phyloP scores from a whole-genome alignment of 345 rosid species.

The Dovyalis caffra region DNA sequence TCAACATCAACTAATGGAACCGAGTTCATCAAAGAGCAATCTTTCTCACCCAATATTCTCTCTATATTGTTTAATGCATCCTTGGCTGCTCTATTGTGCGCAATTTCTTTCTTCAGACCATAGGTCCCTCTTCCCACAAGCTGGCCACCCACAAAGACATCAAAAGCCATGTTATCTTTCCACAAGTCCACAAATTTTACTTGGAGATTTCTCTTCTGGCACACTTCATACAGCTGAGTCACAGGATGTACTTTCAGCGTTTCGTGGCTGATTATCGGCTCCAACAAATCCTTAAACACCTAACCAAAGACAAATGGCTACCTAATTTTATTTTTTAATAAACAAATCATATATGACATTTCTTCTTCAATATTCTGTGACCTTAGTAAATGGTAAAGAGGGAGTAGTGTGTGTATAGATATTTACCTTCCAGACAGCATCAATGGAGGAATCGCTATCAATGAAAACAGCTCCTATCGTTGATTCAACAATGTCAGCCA shows the following conservation, averaged over 20 bases:
- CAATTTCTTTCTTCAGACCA: conserved; percentile 50
- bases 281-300: conserved; percentile 54
- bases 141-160: conserved; percentile 38
- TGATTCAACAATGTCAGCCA: conserved; percentile 66
- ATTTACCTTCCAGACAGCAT: conserved; percentile 51
- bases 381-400: background rate
- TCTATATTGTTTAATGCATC: conserved; percentile 48
- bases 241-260: conserved; percentile 44
- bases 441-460: conserved; percentile 37
- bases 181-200: conserved; percentile 46
- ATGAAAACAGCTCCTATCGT: conserved; percentile 52
- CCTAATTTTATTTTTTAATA: too few species aligned
- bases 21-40: background rate
- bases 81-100: conserved; percentile 57
- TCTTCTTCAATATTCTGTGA: too few species aligned
- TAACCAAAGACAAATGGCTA: conserved; percentile 10
- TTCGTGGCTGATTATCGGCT: conserved; percentile 47
- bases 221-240: conserved; percentile 46
- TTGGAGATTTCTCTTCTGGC: conserved; percentile 54
- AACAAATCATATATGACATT: too few species aligned
- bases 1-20: too few species aligned
- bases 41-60: background rate
- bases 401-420: too few species aligned
- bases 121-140: conserved; percentile 41
- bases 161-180: conserved; percentile 31